Base-by-base conservation (phyloP, 768 basidiomycete species). In the Termitomyces sp. region DNA sequence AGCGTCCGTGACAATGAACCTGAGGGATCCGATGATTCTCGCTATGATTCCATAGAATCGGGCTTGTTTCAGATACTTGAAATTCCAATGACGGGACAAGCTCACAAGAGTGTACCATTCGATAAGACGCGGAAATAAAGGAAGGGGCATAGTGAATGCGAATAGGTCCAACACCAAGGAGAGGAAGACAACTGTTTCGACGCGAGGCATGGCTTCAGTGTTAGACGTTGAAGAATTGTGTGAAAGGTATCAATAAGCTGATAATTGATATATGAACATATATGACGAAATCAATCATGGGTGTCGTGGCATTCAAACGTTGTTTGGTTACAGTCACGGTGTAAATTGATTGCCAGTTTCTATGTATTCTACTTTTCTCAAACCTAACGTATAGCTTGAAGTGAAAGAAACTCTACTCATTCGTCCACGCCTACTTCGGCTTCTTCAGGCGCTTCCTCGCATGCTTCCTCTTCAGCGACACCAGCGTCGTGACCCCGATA, bases 111-210 rank as follows among this genome's bases (percentile, higher is more conserved):
- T 87, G 68, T 94, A 95, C 90, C 90, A 94, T 73, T 95, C 88
- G 44, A 97, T 94, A 51, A 98, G 78, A n/a, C 95, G 85, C n/a
- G 96, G 96, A 71, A 98, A 98, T 32, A 98, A 82, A 22, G 96
- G 96, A n/a, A 98, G 79, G 10, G 94, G 94, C 47, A 96, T 90
- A 24, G 93, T 97, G 72, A 95, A 96, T 13, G 93, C 92, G 80
- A 79, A 75, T 24, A 99, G 83, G 71, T 99, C 96, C 43, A 98
- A 79, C 26, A 99, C 79, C 32, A 99, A 77, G 2, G 94, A 94
- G 53, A 93, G 67, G 72, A 99, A 98, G 46, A 98, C 92, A 57
- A 94, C 79, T 20, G 78, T 81, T 68, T 95, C 89, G 54, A 94
- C 82, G 64, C 76, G 84, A 43, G 74, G 76, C 85, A 90, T 90